Percentiles rank a stretch among this genome's conserved stretches.
These are phyloP conservation scores for Penicillium sp. DNA, from an alignment of 2,329 filamentous ascomycete species.

Conservation along the genomic window DNA sequence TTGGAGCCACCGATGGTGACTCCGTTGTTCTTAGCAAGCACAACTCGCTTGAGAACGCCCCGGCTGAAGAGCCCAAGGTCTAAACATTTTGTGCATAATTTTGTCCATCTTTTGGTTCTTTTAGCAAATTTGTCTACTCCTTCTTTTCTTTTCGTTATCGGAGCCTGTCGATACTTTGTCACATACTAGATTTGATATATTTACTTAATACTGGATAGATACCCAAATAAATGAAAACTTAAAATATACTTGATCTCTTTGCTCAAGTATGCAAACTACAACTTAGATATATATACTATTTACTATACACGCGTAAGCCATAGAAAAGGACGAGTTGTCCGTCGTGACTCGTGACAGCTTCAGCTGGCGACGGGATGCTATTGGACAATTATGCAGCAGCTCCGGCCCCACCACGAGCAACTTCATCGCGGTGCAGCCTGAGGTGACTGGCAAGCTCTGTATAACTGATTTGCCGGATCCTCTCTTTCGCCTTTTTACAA, in stretches of 20 bases:
- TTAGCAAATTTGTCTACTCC: neutral
- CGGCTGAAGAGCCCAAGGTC: conserved; percentile 17
- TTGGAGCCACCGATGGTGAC: conserved; percentile 35
- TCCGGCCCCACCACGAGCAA: neutral
- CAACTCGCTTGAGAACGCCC: conserved; percentile 9
- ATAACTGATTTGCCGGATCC: too few species aligned
- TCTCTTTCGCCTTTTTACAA: too few species aligned
- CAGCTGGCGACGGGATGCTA: neutral
- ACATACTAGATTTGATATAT: neutral
- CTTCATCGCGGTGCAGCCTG: too few species aligned
- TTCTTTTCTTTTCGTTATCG: neutral
- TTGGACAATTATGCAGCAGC: neutral
- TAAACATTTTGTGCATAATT: neutral
- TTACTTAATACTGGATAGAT: neutral
- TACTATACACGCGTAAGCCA: too few species aligned
- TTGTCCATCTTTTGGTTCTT: neutral
- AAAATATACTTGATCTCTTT: too few species aligned
- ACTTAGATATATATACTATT: too few species aligned
- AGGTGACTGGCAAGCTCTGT: too few species aligned
- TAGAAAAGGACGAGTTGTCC: too few species aligned
- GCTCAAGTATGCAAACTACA: too few species aligned
- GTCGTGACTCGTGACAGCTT: too few species aligned
- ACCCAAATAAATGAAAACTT: neutral
- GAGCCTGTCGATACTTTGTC: neutral
- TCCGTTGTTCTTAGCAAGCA: conserved; percentile 14